Evolutionary conservation across 805 yeast genomes (phyloP).

Genomic region (Jamesozyma piceae): DNA sequence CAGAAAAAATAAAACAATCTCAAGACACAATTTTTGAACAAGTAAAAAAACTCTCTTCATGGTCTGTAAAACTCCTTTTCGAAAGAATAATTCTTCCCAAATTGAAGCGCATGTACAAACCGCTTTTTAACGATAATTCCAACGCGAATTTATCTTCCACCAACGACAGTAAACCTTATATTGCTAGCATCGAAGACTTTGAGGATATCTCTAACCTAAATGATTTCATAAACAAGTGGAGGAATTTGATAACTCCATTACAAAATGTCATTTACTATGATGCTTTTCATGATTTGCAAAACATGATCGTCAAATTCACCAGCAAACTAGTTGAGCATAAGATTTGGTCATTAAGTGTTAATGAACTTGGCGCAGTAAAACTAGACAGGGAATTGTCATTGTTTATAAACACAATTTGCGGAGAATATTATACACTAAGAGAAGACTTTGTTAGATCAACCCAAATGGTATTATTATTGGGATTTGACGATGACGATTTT

Average conservation of each 20-base stretch:
- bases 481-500: conserved; percentile 63
- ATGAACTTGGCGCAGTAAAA: conserved; percentile 74
- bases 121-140: conserved; percentile 28
- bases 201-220: conserved; percentile 32
- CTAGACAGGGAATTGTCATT: conserved; percentile 73
- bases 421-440: conserved; percentile 61
- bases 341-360: conserved; percentile 59
- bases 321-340: conserved; percentile 55
- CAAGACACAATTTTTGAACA: conserved; percentile 21
- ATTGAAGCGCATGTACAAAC: conserved; percentile 35
- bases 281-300: conserved; percentile 41
- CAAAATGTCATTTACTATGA: conserved; percentile 45
- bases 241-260: conserved; percentile 54
- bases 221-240: conserved; percentile 59
- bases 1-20: conserved; percentile 19
- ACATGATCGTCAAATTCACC: conserved; percentile 43
- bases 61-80: conserved; percentile 38
- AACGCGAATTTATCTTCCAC: not conserved
- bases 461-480: conserved; percentile 72
- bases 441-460: conserved; percentile 74
- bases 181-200: conserved; percentile 28
- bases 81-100: conserved; percentile 29
- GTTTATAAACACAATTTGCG: conserved; percentile 65
- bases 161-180: conserved; percentile 8
- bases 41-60: conserved; percentile 29